Evolutionary conservation across 805 yeast species (phyloP), one percentile per base, ranked within the genome.

Genomic region (Komagataella mondaviorum): DNA sequence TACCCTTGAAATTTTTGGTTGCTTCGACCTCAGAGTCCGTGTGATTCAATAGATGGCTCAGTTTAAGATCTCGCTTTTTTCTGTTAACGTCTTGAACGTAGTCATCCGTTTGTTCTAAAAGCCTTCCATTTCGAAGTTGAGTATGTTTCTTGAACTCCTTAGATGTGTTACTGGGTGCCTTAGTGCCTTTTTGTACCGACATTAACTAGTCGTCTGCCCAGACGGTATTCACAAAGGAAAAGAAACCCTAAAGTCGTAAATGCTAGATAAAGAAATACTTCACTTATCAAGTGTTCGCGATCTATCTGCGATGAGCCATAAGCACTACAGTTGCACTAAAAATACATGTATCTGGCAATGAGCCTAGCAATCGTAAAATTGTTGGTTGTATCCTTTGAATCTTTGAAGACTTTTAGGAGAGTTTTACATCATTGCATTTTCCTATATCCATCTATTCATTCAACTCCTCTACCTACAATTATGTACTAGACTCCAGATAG

Each of bases 1-100:
- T 53, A 17, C 53, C 51, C 39, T 39, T 53, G 30, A 2, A 30
- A 10, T 30, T 30, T 30, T 10, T 39, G 50, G 46, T 24, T 50
- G 53, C 30, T 55, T 30, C 39, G 39, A 6, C 46, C 20, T 57
- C 55, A 17, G 55, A 55, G 3, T 47, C 51, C 30, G 46, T 51
- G 16, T 55, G 55, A 18, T 54, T 54, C 20, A 30, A 30, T 30
- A 52, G 48, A 48, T 61, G 58, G 18, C 57, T 52, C 50, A 58
- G 52, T 49, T 55, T 54, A 1, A 68, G 54, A 53, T 61, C 63
- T 20, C 63, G 55, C 56, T 67, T 70, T 44, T 70, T 56, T 16
- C 60, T 60, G 53, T 72, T 72, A 24, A 72, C 60, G 7, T 67
- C 64, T 53, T 71, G 75, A 6, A 72, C 69, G 55, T 71, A 71